phyloP scores from a whole-genome alignment of 345 rosid species.

The Chamaenerion angustifolium region DNA sequence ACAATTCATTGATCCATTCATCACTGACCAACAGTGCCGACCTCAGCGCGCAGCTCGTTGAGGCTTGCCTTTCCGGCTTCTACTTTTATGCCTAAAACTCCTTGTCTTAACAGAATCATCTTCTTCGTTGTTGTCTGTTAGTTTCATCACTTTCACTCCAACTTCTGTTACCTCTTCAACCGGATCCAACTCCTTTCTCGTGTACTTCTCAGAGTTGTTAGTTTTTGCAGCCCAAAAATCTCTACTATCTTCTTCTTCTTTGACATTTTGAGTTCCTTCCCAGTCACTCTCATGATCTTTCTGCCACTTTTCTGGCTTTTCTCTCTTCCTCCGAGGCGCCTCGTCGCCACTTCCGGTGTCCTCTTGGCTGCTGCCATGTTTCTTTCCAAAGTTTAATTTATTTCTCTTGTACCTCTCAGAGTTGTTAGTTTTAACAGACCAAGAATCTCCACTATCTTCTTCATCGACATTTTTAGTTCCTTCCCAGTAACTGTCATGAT shows the following conservation, averaged over 20 bases:
- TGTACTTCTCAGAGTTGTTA: too few relatives aligned
- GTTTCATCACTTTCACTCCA: constrained; percentile 23
- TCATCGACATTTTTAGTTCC: constrained; percentile 34
- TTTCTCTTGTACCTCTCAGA: constrained; percentile 44
- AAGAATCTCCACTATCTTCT: constrained; percentile 21
- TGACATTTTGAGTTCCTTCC: too few relatives aligned
- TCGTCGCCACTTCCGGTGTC: too few relatives aligned
- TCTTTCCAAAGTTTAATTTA: constrained; percentile 39
- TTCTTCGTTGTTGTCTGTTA: neutral
- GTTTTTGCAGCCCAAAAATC: too few relatives aligned
- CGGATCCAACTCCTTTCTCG: constrained; percentile 12
- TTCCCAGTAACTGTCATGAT: constrained; percentile 35
- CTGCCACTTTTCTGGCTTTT: too few relatives aligned
- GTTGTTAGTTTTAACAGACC: constrained; percentile 20
- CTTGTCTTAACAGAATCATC: constrained; percentile 35
- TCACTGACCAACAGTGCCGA: constrained; percentile 8
- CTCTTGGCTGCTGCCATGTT: too few relatives aligned
- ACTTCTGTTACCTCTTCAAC: constrained; percentile 38
- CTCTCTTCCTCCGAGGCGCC: constrained; percentile 3
- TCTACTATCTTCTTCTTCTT: too few relatives aligned
- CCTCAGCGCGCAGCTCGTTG: constrained; percentile 64
- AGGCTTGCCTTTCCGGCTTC: constrained; percentile 56
- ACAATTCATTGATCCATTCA: neutral
- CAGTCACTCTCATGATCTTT: too few relatives aligned
- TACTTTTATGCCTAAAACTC: constrained; percentile 53